Percentiles rank a stretch among this genome's conserved stretches.
These are phyloP conservation scores for Alternaria metachromatica DNA, from an alignment of 2,329 filamentous ascomycete genomes.

Conservation along the genomic window DNA sequence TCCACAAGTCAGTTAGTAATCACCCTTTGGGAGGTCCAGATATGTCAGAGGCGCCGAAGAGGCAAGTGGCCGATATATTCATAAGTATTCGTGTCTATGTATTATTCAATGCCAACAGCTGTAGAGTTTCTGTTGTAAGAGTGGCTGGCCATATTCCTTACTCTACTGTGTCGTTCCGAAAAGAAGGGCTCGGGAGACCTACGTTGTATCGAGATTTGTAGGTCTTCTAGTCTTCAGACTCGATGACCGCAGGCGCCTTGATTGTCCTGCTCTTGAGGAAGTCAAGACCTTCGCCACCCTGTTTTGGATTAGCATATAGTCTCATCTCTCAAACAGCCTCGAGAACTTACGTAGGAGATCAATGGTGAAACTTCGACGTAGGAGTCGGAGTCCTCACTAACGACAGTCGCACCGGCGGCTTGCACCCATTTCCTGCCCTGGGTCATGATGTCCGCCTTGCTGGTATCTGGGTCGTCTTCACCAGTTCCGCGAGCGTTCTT, in stretches of 20 bases:
- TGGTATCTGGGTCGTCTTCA: conserved; percentile 94
- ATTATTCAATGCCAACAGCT: neutral
- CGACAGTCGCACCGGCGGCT: conserved; percentile 77
- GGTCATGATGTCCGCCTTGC: conserved; percentile 84
- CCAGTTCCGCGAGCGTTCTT: conserved; percentile 87
- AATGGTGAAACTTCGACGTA: conserved; percentile 92
- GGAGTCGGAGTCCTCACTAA: conserved; percentile 60
- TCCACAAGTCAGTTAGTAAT: neutral
- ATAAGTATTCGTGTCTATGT: conserved; percentile 19
- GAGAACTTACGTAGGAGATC: conserved; percentile 86
- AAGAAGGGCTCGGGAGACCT: conserved; percentile 6
- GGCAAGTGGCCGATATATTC: neutral
- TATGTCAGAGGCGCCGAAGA: neutral
- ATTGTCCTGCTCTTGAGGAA: conserved; percentile 66
- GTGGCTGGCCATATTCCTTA: neutral
- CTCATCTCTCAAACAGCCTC: neutral
- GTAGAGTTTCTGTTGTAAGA: neutral
- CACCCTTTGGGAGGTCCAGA: neutral
- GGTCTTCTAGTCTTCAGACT: conserved; percentile 59
- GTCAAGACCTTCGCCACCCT: conserved; percentile 69
- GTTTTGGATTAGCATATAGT: conserved; percentile 3
- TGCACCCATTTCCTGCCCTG: conserved; percentile 89
- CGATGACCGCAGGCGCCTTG: conserved; percentile 69
- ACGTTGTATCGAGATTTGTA: neutral
- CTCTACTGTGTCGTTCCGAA: neutral